These are phyloP conservation scores for Microbotryum violaceum DNA, from an alignment of 1,284 basidiomycete species.

Conservation along the genomic window DNA sequence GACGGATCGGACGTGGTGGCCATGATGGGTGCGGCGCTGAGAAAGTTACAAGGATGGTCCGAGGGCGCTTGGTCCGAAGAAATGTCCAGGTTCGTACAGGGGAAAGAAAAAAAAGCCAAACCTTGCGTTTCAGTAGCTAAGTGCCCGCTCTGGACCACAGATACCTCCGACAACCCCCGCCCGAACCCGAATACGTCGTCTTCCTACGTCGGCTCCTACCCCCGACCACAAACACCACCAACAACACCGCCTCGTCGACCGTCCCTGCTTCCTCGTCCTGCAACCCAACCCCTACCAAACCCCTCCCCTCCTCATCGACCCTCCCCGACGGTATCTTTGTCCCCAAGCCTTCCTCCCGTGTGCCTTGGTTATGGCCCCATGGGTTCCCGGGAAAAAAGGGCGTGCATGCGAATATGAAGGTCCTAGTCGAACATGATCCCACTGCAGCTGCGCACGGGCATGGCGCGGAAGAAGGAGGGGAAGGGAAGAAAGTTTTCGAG, in stretches of 20 bases:
- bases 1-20: constrained; percentile 14
- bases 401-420: not conserved
- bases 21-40: constrained; percentile 6
- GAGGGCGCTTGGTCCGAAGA: constrained; percentile 6
- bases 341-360: not conserved
- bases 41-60: constrained; percentile 11
- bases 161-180: constrained; percentile 1
- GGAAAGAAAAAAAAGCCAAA: no score
- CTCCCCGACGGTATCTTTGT: not conserved
- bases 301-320: not conserved
- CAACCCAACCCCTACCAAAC: no score
- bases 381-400: not conserved
- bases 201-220: constrained; percentile 8
- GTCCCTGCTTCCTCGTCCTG: no score
- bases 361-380: not conserved
- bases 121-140: not conserved
- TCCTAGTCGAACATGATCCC: not conserved
- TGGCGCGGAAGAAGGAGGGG: constrained; percentile 1
- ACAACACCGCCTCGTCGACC: no score
- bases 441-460: not conserved
- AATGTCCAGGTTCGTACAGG: constrained; percentile 2
- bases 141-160: not conserved
- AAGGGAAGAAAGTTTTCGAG: constrained; percentile 5
- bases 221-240: not conserved
- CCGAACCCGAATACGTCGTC: constrained; percentile 6